A percentile compares a stretch with the other conserved stretches of the same genome.
Conservation (phyloP, 2,329 filamentous ascomycete genomes). For the Talaromyces sp. region DNA sequence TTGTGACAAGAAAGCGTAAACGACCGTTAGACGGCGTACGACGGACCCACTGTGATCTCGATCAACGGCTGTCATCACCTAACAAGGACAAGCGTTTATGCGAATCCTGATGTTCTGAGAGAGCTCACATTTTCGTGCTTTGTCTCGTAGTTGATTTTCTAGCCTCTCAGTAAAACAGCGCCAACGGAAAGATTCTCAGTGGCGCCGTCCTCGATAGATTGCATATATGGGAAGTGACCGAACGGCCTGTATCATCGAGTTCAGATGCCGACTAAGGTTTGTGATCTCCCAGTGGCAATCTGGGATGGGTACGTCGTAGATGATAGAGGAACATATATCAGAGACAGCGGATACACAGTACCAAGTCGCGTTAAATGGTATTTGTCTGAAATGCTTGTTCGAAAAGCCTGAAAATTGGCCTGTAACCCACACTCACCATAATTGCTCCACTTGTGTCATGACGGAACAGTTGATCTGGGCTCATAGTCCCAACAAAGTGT, state of each 20-base stretch:
- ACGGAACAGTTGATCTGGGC: neutral
- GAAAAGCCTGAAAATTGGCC: neutral
- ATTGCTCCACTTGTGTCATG: neutral
- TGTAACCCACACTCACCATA: neutral
- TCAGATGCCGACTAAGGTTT: neutral
- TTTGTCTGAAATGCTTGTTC: neutral
- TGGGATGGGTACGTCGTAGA: neutral
- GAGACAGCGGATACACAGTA: neutral
- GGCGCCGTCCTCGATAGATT: neutral
- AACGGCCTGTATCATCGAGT: neutral
- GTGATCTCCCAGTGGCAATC: neutral
- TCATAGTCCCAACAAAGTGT: neutral
- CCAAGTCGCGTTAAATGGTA: neutral
- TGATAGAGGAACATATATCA: neutral
- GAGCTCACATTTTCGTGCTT: slow-evolving; percentile 8
- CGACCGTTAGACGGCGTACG: slow-evolving; percentile 9
- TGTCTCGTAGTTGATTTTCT: neutral
- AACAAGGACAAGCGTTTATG: slow-evolving; percentile 9
- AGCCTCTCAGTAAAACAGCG: neutral
- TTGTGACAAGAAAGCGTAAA: neutral
- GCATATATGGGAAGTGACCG: neutral
- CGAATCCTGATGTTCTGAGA: slow-evolving; percentile 4
- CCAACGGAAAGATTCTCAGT: neutral
- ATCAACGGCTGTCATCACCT: slow-evolving; percentile 15
- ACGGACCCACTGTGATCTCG: slow-evolving; percentile 12